Evolutionary conservation across 164 flowering plant species (phyloP).

Genomic region (Kingdonia uniflora): DNA sequence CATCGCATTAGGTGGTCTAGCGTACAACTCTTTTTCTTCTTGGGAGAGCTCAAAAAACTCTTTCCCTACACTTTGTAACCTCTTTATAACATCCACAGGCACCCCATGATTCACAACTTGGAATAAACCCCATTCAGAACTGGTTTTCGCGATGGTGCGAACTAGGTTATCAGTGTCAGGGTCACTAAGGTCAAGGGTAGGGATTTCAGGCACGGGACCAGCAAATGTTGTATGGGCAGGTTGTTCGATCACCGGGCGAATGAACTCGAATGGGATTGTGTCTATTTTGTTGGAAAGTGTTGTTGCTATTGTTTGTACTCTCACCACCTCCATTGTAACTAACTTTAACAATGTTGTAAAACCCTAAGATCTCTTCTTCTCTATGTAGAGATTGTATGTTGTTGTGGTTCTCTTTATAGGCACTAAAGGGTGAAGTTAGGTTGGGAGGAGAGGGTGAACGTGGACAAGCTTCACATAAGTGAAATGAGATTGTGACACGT

Average conservation of each 20-base stretch:
- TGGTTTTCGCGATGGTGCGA: constrained; percentile 28
- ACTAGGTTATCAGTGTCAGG: constrained; percentile 26
- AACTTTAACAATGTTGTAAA: background rate
- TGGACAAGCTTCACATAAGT: too few species aligned
- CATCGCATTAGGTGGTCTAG: constrained; percentile 25
- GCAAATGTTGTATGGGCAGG: constrained; percentile 24
- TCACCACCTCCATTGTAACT: constrained; percentile 19
- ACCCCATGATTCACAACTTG: constrained; percentile 65
- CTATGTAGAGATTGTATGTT: background rate
- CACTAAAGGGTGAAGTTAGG: background rate
- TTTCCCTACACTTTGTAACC: constrained; percentile 47
- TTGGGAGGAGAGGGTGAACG: background rate
- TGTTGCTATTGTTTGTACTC: constrained; percentile 27
- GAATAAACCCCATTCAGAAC: constrained; percentile 56
- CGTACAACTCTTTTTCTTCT: constrained; percentile 57
- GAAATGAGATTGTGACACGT: background rate
- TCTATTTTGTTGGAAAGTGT: constrained; percentile 3
- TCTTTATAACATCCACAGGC: constrained; percentile 34
- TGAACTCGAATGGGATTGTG: constrained; percentile 23
- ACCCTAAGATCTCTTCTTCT: background rate
- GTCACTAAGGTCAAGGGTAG: constrained; percentile 32
- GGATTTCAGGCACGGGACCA: constrained; percentile 33
- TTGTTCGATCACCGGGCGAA: constrained; percentile 21
- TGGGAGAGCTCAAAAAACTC: constrained; percentile 65
- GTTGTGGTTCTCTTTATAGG: background rate